Evolutionary conservation across 345 rosid genomes (phyloP), one percentile per base, ranked within the genome.

Genomic region (Lumnitzera littorea): DNA sequence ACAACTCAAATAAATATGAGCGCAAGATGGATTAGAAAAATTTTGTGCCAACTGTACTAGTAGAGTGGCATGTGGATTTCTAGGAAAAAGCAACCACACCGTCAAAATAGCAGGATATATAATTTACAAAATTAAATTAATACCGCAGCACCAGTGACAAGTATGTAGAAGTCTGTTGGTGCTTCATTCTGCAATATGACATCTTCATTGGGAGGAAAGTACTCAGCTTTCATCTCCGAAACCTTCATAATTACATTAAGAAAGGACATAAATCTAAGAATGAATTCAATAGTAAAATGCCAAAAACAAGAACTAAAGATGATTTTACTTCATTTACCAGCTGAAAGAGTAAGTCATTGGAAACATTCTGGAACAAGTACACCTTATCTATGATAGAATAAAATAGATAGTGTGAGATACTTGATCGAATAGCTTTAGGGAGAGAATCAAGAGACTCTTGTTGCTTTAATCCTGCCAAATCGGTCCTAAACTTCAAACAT

Each of bases 361-460:
- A 84, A 61, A 87, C 84, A 25, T 87, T 87, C 2, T 70, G 91
- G 61, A 87, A 84, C 48, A 87, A 63, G 78, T 87, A 87, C 43
- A 75, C 88, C 65, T 63, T 78, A 72, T 87, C 95, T 62, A 84
- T 58, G 46, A 77, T 80, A 60, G 79, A 65, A 68, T 87, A 87
- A 73, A 87, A 87, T 68, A 87, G 90, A 41, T 80, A 76, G 60
- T 87, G 87, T 13, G 86, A 82, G 66, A 87, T 82, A 66, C 86
- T 84, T 1, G 95, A 87, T 63, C 84, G 66, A 48, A 87, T 87
- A 52, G 95, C 88, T 78, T 87, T 87, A 55, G 95, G 95, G 57
- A 87, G 88, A 5, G 88, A 72, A 67, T 87, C 95, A 46, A 87
- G 84, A 58, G 86, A 80, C 71, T 80, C 86, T 62, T 84, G 88